Evolutionary conservation across 1,284 basidiomycete genomes (phyloP).

Genomic region (Leccinum insolens): DNA sequence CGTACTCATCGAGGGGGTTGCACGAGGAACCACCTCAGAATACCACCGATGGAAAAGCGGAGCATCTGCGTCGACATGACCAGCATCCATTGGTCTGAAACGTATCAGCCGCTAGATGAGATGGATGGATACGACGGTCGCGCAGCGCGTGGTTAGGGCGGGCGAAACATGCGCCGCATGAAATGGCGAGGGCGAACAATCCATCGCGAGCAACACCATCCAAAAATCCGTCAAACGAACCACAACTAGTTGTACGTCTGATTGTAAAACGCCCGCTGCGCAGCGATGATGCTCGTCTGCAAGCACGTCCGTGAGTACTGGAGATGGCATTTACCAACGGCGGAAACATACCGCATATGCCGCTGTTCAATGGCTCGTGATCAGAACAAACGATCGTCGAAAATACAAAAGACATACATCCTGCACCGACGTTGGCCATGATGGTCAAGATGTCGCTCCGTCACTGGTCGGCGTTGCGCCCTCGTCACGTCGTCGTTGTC

Average conservation of each 20-base stretch:
- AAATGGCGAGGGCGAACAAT: neutral
- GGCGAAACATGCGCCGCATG: neutral
- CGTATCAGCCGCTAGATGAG: constrained; percentile 32
- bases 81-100: constrained; percentile 71
- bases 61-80: constrained; percentile 87
- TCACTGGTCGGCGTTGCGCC: too few relatives aligned
- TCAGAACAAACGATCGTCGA: constrained; percentile 5
- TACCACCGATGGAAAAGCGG: constrained; percentile 86
- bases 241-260: constrained; percentile 54
- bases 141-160: neutral
- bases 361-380: constrained; percentile 16
- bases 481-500: too few relatives aligned
- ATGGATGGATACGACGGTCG: neutral
- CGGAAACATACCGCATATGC: constrained; percentile 33
- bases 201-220: neutral
- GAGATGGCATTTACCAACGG: neutral
- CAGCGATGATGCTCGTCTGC: constrained; percentile 74
- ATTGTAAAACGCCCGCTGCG: constrained; percentile 72
- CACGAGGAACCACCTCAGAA: constrained; percentile 76
- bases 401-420: constrained; percentile 32
- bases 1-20: constrained; percentile 83
- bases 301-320: neutral
- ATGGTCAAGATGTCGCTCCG: constrained; percentile 48
- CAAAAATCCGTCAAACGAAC: neutral
- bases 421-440: constrained; percentile 74